Base-by-base conservation (phyloP, 2,329 filamentous ascomycete species). In the Cryoendolithus antarcticus region DNA sequence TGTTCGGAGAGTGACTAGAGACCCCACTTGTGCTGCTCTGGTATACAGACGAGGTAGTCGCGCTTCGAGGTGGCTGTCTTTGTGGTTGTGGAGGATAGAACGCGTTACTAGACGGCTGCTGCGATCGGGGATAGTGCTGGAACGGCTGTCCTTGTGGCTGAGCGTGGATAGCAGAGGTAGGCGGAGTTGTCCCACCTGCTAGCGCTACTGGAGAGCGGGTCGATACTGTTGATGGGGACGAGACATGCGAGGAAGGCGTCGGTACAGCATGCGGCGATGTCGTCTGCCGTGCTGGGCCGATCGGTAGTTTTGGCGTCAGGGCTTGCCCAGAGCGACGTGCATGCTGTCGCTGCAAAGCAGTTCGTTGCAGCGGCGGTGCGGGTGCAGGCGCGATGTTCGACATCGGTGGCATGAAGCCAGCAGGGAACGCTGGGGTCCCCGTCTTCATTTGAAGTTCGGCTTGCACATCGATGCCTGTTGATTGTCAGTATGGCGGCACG, bases 371-470 rank as follows among this genome's bases (percentile, higher is more conserved):
- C 24, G 83, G 80, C 49, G 63, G 49, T 33, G 11, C 31, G 9
- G 31, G 31, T 27, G 24, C 24, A 6, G 24, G 24, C 24, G 24
- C 24, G 24, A 77, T 71, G 60, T 70, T 50, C 70, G 66, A 71
- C 76, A 72, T 60, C 76, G 71, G 51, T 40, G 58, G 52, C 49
- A 61, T 55, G 46, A 64, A 64, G 41, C 74, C 84, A 51, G 74
- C 79, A 43, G 71, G 81, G 46, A 91, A 70, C 54, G 80, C 82
- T 38, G 88, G 86, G 63, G 83, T 93, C 52, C 82, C 85, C 35
- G 84, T 88, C 69, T 95, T 96, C 58, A 88, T 81, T 47, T 84
- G 83, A 53, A 98, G 74, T 65, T 96, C 91, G 47, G 88, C 84
- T 66, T 96, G 86, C 35, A 98, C 91, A 70, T 98, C 89, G 62